Evolutionary conservation across 345 rosid genomes (phyloP).

Genomic region (Trapa incisa): DNA sequence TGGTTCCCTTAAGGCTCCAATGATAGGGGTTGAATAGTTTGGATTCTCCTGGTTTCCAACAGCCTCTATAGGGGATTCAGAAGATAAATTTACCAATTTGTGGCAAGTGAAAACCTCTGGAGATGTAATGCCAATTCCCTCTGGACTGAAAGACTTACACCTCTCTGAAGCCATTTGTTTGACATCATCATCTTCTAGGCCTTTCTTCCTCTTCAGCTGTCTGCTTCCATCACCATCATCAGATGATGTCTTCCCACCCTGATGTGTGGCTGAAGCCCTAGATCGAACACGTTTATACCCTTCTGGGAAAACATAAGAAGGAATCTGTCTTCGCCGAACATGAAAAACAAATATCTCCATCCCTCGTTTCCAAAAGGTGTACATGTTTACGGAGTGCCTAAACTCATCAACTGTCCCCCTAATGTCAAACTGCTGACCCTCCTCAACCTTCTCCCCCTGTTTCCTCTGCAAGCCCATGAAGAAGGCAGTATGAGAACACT

Average conservation of each 20-base stretch:
- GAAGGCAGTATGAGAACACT: slow-evolving; percentile 40
- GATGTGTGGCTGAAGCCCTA: slow-evolving; percentile 17
- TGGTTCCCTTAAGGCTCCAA: slow-evolving; percentile 1
- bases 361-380: slow-evolving; percentile 55
- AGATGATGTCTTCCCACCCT: slow-evolving; percentile 16
- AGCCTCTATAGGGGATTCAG: background rate
- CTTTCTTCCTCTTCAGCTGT: slow-evolving; percentile 35
- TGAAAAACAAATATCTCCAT: slow-evolving; percentile 64
- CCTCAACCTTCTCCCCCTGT: slow-evolving; percentile 42
- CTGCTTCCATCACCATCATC: slow-evolving; percentile 20
- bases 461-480: slow-evolving; percentile 66
- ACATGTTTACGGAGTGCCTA: slow-evolving; percentile 36
- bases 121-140: slow-evolving; percentile 17
- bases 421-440: slow-evolving; percentile 64
- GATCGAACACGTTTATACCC: slow-evolving; percentile 28
- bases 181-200: slow-evolving; percentile 13
- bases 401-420: slow-evolving; percentile 51
- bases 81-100: slow-evolving; percentile 4
- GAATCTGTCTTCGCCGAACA: slow-evolving; percentile 50
- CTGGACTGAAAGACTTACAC: slow-evolving; percentile 22
- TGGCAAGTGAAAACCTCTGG: slow-evolving; percentile 17
- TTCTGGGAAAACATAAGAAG: slow-evolving; percentile 40
- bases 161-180: slow-evolving; percentile 16
- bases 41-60: background rate
- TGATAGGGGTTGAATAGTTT: background rate